Percentiles rank a stretch among this genome's conserved stretches.
These are phyloP conservation scores for Elsinoe perseae DNA, from an alignment of 2,329 filamentous ascomycete genomes.

Conservation along the genomic window DNA sequence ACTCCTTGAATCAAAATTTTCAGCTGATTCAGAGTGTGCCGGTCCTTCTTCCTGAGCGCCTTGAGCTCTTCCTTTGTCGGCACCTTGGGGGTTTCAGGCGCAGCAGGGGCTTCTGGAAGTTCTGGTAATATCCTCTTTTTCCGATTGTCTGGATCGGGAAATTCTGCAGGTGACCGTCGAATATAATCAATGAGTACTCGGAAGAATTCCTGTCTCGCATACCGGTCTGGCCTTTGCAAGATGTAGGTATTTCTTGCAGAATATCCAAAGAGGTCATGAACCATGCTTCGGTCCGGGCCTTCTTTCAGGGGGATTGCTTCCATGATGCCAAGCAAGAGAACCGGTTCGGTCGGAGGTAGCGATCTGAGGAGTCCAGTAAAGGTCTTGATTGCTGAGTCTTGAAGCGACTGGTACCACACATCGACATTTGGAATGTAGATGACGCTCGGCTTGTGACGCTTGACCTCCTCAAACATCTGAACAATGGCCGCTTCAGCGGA, in stretches of 20 bases:
- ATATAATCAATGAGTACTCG: conserved; percentile 65
- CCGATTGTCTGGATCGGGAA: conserved; percentile 76
- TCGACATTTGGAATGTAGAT: conserved; percentile 91
- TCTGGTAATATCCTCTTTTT: conserved; percentile 77
- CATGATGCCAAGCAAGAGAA: conserved; percentile 78
- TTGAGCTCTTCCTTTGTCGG: conserved; percentile 73
- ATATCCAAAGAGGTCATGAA: conserved; percentile 76
- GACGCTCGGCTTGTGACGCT: conserved; percentile 88
- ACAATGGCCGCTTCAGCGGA: conserved; percentile 83
- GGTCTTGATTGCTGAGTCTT: conserved; percentile 59
- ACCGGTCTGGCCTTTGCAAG: conserved; percentile 57
- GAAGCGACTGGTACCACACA: conserved; percentile 71
- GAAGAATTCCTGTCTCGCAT: conserved; percentile 71
- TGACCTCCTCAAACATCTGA: conserved; percentile 82
- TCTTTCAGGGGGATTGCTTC: conserved; percentile 47
- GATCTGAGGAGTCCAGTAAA: conserved; percentile 76
- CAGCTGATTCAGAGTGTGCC: conserved; percentile 72
- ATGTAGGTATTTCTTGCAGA: conserved; percentile 69
- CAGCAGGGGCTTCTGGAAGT: conserved; percentile 56
- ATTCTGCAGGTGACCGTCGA: conserved; percentile 70
- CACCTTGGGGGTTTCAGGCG: conserved; percentile 50
- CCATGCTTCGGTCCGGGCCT: conserved; percentile 53
- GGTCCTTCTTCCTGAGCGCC: conserved; percentile 70
- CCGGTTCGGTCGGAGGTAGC: conserved; percentile 81
- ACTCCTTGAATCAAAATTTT: conserved; percentile 88